Base-by-base conservation (phyloP, 306 rosid genomes). In the Fagus sylvatica region DNA sequence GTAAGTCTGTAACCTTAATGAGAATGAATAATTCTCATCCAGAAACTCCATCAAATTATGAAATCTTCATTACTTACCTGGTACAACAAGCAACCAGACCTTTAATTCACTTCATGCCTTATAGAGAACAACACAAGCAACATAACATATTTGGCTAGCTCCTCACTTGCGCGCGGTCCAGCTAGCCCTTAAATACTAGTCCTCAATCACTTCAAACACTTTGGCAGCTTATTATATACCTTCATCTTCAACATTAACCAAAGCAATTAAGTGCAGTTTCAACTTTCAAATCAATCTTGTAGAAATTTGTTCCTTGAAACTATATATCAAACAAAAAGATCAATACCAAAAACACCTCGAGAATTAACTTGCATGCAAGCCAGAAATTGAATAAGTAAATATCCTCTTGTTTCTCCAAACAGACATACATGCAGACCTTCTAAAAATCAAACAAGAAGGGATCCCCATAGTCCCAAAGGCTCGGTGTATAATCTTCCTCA, bases 401-500 rank as follows among this genome's bases (percentile, higher is more conserved):
- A 46, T 61, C n/a, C 17, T 37, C 41, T 33, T 0, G 68, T 61
- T 61, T 61, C 19, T 19, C 68, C 2, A 15, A 33, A 12, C 19
- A 17, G 43, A 48, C 54, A 46, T 71, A 48, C 54, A 57, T 71
- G 62, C 71, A 71, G 37, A 48, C 28, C 40, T 17, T 13, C 74
- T 76, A 87, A 57, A 90, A 90, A 82, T 92, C 95, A 73, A 83
- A 85, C 69, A 87, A 85, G 72, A 85, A 84, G 72, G 97, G 93
- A 79, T 92, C 98, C 13, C 74, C 86, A 32, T 95, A 92, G 76
- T 95, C 98, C 97, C 97, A 92, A 12, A 92, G 64, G 61, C 74
- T 78, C 9, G 89, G 83, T 15, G 84, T 65, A 39, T 84, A 79
- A 42, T 85, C 93, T 2, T 86, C 97, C 39, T 88, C 94, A 61